Evolutionary conservation across 1,139 yeast species (phyloP), one percentile per base, ranked within the genome.

Genomic region (Suhomyces wounanorum): DNA sequence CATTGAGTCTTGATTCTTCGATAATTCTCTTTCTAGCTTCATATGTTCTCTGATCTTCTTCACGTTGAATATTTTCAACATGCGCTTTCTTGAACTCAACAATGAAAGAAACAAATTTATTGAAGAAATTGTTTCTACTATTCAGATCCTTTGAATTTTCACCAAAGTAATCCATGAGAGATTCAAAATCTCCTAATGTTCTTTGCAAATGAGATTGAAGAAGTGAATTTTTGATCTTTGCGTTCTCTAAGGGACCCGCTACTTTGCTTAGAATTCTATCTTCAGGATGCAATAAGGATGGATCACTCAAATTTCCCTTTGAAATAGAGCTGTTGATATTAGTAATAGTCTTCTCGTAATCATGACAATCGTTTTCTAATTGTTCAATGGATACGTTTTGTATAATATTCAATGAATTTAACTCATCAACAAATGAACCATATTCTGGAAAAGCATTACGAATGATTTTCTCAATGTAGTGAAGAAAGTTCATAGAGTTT

Each of bases 381-480:
- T 87, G 96, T 50, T 90, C 97, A 45, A 92, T 72, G 0, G 91
- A 83, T 10, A 89, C 69, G 53, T 87, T 89, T 16, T 91, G 82
- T 2, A 87, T 79, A 25, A 79, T 79, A 45, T 77, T 75, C 17
- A 90, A 79, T n/a, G 81, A 78, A 44, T 73, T 72, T 57, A 94
- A 73, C 49, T 94, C 97, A 58, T 87, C 89, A 11, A 87, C 83
- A 68, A 94, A 92, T 1, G 78, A 78, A 44, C 89, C 87, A 55
- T 83, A 75, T 49, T 89, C 91, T 0, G 97, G 92, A 63, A 89
- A 92, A 28, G 87, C 81, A 35, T 79, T 80, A 49, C 98, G 75
- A 21, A 94, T 81, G 35, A 88, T 81, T 60, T 82, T 84, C 65
- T 94, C 99, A 51, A 94, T 84, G 61, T 90, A 91, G 63, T 94